phyloP scores from a whole-genome alignment of 306 rosid genomes.

The Fragaria iinumae region DNA sequence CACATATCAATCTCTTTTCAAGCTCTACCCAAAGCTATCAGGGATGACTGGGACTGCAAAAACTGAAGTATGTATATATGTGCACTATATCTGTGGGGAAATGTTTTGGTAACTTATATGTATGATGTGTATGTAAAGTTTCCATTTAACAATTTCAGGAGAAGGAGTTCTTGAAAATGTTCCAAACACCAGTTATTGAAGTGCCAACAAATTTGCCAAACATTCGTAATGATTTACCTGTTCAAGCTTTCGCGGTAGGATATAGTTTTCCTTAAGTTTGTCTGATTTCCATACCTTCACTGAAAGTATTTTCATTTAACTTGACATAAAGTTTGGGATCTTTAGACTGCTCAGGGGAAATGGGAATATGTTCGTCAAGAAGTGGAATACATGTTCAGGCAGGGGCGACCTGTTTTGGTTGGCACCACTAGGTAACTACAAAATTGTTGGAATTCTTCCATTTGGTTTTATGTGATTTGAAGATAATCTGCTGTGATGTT shows the following conservation, averaged over 20 bases:
- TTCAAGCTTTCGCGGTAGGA: constrained; percentile 96
- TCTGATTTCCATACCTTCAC: constrained; percentile 10
- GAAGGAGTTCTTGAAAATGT: constrained; percentile 96
- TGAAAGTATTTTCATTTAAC: constrained; percentile 14
- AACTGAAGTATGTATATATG: constrained; percentile 67
- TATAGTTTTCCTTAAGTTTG: constrained; percentile 15
- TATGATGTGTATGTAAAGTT: constrained; percentile 22
- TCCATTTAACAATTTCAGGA: constrained; percentile 53
- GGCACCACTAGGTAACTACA: constrained; percentile 84
- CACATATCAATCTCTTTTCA: constrained; percentile 95
- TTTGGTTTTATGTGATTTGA: not conserved
- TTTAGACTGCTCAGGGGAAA: constrained; percentile 90
- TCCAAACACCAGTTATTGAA: constrained; percentile 89
- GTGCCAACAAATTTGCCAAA: constrained; percentile 93
- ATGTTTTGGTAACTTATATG: constrained; percentile 18
- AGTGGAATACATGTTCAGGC: constrained; percentile 85
- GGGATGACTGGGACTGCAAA: constrained; percentile 99
- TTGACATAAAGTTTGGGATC: constrained; percentile 25
- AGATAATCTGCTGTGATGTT: not conserved
- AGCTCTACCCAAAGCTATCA: constrained; percentile 93
- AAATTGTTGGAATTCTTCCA: not conserved
- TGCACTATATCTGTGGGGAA: constrained; percentile 20
- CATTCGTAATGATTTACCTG: constrained; percentile 86
- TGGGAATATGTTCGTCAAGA: constrained; percentile 93
- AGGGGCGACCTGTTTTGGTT: constrained; percentile 93